Conservation (phyloP, 1,284 basidiomycete species). For the Laetiporus sulphureus region DNA sequence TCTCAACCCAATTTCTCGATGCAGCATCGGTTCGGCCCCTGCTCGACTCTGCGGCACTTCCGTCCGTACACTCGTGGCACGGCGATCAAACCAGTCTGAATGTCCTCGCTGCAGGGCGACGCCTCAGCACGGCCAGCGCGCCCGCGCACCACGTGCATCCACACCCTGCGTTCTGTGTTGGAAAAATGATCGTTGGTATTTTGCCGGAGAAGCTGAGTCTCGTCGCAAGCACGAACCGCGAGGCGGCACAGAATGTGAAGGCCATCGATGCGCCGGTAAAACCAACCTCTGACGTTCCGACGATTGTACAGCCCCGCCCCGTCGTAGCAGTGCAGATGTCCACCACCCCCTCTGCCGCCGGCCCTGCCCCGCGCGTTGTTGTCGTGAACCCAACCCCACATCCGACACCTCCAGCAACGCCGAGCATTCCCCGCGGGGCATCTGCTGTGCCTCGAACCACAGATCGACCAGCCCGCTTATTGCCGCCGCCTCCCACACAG, state of each 20-base stretch:
- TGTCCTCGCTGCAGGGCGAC: constrained; percentile 18
- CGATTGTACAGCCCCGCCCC: constrained; percentile 21
- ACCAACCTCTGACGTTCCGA: constrained; percentile 5
- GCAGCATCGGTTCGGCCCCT: not conserved
- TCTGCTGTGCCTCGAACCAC: constrained; percentile 9
- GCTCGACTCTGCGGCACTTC: constrained; percentile 2
- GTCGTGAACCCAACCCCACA: constrained; percentile 51
- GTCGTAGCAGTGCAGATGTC: constrained; percentile 25
- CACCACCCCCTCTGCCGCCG: constrained; percentile 20
- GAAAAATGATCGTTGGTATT: constrained; percentile 53
- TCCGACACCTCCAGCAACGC: constrained; percentile 51
- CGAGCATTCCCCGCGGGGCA: constrained; percentile 21
- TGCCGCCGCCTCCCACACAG: constrained; percentile 19
- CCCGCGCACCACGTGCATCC: constrained; percentile 26
- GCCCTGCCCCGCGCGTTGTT: constrained; percentile 36
- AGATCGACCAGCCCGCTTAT: constrained; percentile 17
- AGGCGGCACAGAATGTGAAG: constrained; percentile 5
- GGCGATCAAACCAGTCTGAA: constrained; percentile 16
- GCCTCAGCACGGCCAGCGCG: constrained; percentile 23
- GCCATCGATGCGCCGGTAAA: constrained; percentile 6
- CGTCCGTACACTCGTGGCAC: constrained; percentile 23
- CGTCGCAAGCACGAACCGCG: not conserved
- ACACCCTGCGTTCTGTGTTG: constrained; percentile 28
- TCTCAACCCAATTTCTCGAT: not conserved
- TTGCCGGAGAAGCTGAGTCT: constrained; percentile 33